phyloP scores from a whole-genome alignment of 202 grass and related monocot genomes.

The Hordeum pubiflorum region DNA sequence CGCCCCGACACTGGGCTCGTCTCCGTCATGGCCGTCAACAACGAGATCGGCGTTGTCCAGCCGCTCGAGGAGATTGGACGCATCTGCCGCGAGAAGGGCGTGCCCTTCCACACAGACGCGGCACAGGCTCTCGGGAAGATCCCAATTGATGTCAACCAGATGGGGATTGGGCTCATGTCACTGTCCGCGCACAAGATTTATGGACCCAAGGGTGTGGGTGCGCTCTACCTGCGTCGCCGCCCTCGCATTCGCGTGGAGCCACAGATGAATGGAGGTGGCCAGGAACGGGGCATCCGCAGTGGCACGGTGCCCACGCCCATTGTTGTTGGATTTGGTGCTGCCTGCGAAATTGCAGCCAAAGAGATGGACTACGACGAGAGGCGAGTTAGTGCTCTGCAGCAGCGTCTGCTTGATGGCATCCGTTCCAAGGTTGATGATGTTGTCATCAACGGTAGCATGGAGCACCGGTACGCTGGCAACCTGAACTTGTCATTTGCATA shows the following conservation, averaged over 20 bases:
- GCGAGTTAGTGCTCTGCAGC: constrained; percentile 16
- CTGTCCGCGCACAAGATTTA: constrained; percentile 70
- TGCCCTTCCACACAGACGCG: constrained; percentile 64
- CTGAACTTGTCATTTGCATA: constrained; percentile 68
- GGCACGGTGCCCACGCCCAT: constrained; percentile 61
- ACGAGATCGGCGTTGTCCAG: constrained; percentile 73
- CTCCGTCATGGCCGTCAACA: constrained; percentile 78
- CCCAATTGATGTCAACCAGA: constrained; percentile 52
- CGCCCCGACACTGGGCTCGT: constrained; percentile 54
- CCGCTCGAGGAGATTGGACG: constrained; percentile 60
- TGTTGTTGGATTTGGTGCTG: constrained; percentile 61
- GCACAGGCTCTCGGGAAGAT: constrained; percentile 64
- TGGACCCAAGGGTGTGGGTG: constrained; percentile 64
- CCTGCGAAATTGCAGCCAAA: constrained; percentile 53
- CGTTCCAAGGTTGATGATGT: constrained; percentile 47
- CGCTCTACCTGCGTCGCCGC: constrained; percentile 57
- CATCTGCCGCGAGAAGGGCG: constrained; percentile 56
- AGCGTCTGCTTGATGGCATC: constrained; percentile 53
- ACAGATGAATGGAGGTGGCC: constrained; percentile 68
- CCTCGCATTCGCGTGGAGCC: constrained; percentile 64
- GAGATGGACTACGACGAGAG: constrained; percentile 72
- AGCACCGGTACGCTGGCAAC: constrained; percentile 70
- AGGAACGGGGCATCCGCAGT: constrained; percentile 69
- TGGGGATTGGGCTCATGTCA: constrained; percentile 73
- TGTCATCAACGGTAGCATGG: constrained; percentile 73